Conservation (phyloP, 108 stramenopile genomes). For the Cyclotella cryptica region DNA sequence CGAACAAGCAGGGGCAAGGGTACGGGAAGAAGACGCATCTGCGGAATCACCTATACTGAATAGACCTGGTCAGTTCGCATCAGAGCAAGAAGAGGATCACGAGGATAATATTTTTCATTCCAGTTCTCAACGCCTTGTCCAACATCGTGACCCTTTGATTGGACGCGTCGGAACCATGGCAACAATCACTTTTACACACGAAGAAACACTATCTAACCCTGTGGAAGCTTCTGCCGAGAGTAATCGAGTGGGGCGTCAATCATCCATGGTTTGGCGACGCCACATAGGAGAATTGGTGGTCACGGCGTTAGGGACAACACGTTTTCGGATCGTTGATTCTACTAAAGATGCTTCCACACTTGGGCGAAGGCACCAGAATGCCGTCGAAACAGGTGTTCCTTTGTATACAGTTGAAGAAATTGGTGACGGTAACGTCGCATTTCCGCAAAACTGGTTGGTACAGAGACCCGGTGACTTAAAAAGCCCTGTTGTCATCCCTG, state of each 20-base stretch:
- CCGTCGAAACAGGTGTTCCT: constrained; percentile 10
- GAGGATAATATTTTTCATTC: constrained; percentile 43
- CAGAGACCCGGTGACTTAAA: constrained; percentile 37
- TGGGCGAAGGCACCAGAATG: background rate
- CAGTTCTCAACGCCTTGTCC: background rate
- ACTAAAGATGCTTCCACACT: background rate
- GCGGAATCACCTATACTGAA: background rate
- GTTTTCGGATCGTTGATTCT: constrained; percentile 61
- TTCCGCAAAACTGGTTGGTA: constrained; percentile 45
- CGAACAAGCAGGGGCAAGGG: background rate
- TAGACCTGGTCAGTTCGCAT: constrained; percentile 9
- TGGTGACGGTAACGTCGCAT: constrained; percentile 30
- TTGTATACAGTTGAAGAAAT: constrained; percentile 51
- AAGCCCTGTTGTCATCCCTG: constrained; percentile 11
- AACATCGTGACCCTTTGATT: constrained; percentile 50
- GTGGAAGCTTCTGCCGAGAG: background rate
- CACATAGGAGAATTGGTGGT: constrained; percentile 62
- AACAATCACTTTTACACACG: constrained; percentile 74
- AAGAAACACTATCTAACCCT: constrained; percentile 36
- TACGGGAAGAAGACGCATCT: background rate
- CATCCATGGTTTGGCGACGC: constrained; percentile 53
- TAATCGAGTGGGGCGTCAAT: constrained; percentile 21
- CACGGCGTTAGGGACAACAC: constrained; percentile 70
- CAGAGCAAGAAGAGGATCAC: constrained; percentile 22
- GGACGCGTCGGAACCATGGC: constrained; percentile 81